Conservation (phyloP, 345 rosid species). For the Citrus medica region DNA sequence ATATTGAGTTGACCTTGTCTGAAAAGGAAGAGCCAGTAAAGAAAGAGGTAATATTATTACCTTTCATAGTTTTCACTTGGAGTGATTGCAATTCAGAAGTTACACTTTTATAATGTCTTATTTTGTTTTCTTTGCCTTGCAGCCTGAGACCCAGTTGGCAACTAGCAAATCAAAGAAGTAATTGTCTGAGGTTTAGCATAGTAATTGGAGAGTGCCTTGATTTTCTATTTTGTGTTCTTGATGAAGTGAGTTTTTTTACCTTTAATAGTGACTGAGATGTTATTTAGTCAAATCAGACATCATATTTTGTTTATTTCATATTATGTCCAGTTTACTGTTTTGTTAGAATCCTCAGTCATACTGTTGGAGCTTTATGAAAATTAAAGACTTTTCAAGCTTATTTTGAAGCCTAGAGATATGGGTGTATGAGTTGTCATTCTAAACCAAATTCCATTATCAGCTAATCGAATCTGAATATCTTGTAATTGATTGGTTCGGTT, state of each 20-base stretch:
- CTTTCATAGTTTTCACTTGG: too few species aligned
- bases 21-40: constrained; percentile 94
- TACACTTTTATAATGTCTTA: neutral
- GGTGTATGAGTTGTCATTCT: too few species aligned
- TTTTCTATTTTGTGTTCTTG: neutral
- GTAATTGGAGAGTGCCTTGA: neutral
- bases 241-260: constrained; percentile 18
- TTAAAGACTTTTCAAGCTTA: neutral
- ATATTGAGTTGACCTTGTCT: constrained; percentile 80
- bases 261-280: constrained; percentile 19
- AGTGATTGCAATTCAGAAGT: too few species aligned
- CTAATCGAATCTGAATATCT: too few species aligned
- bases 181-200: constrained; percentile 3
- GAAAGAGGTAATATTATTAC: constrained; percentile 66
- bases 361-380: neutral
- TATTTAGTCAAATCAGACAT: constrained; percentile 18
- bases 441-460: too few species aligned
- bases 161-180: constrained; percentile 72
- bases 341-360: constrained; percentile 5
- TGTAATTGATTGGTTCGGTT: too few species aligned
- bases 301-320: constrained; percentile 9
- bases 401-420: neutral
- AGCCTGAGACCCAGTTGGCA: constrained; percentile 90
- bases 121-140: constrained; percentile 6
- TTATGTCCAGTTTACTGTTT: constrained; percentile 10